Conservation (phyloP, 495 filamentous ascomycete genomes). For the Glonium stellatum region DNA sequence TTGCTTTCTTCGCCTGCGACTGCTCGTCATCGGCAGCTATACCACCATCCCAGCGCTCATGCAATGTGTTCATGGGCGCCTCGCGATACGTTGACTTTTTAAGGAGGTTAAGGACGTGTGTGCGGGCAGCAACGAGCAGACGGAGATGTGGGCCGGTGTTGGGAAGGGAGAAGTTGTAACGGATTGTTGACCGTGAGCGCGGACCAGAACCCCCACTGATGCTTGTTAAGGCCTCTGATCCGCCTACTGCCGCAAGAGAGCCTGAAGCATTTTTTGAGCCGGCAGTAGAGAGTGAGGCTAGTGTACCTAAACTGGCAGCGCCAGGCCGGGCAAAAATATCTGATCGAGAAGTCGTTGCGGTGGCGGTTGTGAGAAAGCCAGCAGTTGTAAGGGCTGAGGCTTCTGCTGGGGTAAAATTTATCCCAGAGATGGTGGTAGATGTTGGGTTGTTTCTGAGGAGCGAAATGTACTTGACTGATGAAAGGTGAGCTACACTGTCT, state of each 20-base stretch:
- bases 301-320: slow-evolving; percentile 38
- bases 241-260: slow-evolving; percentile 55
- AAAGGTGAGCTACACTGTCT: slow-evolving; percentile 28
- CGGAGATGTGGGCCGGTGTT: slow-evolving; percentile 67
- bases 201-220: slow-evolving; percentile 42
- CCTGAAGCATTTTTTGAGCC: slow-evolving; percentile 54
- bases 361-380: slow-evolving; percentile 62
- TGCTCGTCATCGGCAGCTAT: slow-evolving; percentile 52
- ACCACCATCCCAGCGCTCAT: slow-evolving; percentile 77
- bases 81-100: slow-evolving; percentile 56
- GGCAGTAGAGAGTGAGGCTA: slow-evolving; percentile 48
- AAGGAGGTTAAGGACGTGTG: slow-evolving; percentile 59
- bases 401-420: slow-evolving; percentile 46
- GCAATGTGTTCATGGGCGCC: slow-evolving; percentile 57
- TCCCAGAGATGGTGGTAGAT: slow-evolving; percentile 44
- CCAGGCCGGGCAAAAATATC: slow-evolving; percentile 48
- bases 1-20: slow-evolving; percentile 52
- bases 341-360: slow-evolving; percentile 42
- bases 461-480: slow-evolving; percentile 42
- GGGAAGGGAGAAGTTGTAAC: slow-evolving; percentile 62
- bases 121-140: slow-evolving; percentile 58
- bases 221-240: slow-evolving; percentile 47
- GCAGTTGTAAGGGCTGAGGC: slow-evolving; percentile 55
- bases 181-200: neutral
- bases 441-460: slow-evolving; percentile 51